Base-by-base conservation (phyloP, 352 stramenopile genomes). In the Ophiocytium majus region DNA sequence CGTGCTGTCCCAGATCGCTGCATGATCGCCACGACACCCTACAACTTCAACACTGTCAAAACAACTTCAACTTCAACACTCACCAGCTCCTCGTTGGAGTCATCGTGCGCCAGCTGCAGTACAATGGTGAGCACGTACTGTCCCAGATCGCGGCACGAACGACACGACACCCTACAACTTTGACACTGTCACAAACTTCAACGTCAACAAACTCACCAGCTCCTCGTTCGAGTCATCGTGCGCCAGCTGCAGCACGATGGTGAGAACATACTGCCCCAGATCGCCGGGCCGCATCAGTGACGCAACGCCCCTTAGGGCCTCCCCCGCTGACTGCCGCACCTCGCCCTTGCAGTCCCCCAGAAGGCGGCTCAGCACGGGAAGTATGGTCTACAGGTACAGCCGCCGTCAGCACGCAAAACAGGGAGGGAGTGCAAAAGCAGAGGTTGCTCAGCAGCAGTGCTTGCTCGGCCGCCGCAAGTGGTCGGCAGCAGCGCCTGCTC, bases 71-170 rank as follows among this genome's bases (percentile, higher is more conserved):
- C 35, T 34, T 19, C 10, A 79, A 19, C 17, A 23, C 64, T 76
- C 34, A 76, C 64, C 64, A 76, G 64, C 34, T 76, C 64, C 34
- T 76, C 64, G 17, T 76, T 76, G 31, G 64, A 34, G 80, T 89
- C 85, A 81, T 97, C 93, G 79, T 97, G 93, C 0, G 94, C 94
- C 64, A 97, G 89, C 75, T 94, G 93, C 80, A 98, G 80, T 49
- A 97, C 94, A 76, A 97, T 96, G 33, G 94, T 97, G 35, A 98
- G 90, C 14, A 97, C 91, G 88, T 97, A 90, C 80, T 95, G 92
- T 28, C 94, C 94, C 78, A 97, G 91, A 84, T 97, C 94, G 50
- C 36, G 49, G 37, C 49, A 17, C 37, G 35, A 10, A 81, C 5
- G 5, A 57, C 31, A 81, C 49, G 50, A 9, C 32, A 76, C 10